phyloP scores from a whole-genome alignment of 164 flowering plant genomes.

The Magnolia changhungtana region DNA sequence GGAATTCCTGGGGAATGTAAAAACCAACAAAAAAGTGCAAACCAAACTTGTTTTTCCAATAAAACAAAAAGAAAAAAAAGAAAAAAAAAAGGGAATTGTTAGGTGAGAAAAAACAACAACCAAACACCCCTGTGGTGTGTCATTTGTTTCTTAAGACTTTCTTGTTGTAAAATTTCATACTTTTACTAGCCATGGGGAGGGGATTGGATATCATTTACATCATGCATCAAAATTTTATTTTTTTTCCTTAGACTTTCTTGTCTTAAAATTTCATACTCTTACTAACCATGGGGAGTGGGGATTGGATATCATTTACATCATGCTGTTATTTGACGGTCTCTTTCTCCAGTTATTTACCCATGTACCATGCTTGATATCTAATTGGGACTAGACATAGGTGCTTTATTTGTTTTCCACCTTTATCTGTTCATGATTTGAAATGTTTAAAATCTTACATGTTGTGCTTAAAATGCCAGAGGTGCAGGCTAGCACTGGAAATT shows the following conservation, averaged over 20 bases:
- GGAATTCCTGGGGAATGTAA: neutral
- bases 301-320: neutral
- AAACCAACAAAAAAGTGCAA: too few relatives aligned
- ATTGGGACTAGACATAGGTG: neutral
- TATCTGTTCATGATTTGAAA: neutral
- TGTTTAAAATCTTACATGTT: neutral
- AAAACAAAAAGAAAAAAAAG: too few relatives aligned
- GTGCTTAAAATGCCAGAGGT: constrained; percentile 42
- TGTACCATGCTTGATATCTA: neutral
- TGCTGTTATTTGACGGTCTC: neutral
- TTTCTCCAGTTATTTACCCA: neutral
- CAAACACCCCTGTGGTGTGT: neutral
- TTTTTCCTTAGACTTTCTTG: too few relatives aligned
- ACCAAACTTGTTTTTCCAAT: too few relatives aligned
- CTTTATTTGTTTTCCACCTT: neutral
- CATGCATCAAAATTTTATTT: too few relatives aligned
- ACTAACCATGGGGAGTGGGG: neutral
- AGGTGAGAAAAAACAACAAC: too few relatives aligned
- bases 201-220: neutral
- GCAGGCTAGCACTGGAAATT: constrained; percentile 70
- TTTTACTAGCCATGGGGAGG: neutral
- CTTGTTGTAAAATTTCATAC: neutral
- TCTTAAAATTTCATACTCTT: too few relatives aligned
- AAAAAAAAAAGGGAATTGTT: too few relatives aligned
- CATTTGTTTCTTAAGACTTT: too few relatives aligned